Conservation (phyloP, 306 rosid genomes). For the Pachyrhizus erosus region DNA sequence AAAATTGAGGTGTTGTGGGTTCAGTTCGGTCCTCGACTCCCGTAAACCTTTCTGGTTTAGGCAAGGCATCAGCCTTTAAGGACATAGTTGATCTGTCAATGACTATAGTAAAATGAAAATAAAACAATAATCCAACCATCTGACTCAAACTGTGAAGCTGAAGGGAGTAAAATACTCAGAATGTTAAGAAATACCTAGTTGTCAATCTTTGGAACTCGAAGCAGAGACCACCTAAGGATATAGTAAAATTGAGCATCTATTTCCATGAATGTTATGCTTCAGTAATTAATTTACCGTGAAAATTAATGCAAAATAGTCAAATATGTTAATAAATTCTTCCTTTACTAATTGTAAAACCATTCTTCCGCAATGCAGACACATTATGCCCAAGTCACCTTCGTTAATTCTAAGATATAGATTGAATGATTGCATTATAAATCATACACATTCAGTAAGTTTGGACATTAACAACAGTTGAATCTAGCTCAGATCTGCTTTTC, state of each 20-base stretch:
- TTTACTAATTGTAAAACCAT: not conserved
- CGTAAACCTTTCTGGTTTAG: no score
- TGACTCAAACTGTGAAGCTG: not conserved
- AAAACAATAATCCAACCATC: not conserved
- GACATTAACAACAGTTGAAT: conserved; percentile 4
- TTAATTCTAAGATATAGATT: not conserved
- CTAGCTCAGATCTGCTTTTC: not conserved
- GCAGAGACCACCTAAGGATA: not conserved
- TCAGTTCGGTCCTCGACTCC: not conserved
- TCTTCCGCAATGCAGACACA: not conserved
- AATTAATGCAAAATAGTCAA: not conserved
- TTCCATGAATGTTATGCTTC: not conserved
- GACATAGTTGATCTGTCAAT: not conserved
- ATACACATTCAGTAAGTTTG: not conserved
- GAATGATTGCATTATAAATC: not conserved
- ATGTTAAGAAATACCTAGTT: not conserved
- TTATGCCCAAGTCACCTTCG: not conserved
- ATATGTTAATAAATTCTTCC: not conserved
- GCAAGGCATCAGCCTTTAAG: not conserved
- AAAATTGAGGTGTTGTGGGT: not conserved
- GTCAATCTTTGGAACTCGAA: not conserved
- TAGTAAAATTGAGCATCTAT: not conserved
- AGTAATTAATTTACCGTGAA: not conserved
- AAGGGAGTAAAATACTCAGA: not conserved
- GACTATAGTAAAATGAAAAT: not conserved